Conservation (phyloP, 169 alveolate species). For the Cryptosporidium viatorum region DNA sequence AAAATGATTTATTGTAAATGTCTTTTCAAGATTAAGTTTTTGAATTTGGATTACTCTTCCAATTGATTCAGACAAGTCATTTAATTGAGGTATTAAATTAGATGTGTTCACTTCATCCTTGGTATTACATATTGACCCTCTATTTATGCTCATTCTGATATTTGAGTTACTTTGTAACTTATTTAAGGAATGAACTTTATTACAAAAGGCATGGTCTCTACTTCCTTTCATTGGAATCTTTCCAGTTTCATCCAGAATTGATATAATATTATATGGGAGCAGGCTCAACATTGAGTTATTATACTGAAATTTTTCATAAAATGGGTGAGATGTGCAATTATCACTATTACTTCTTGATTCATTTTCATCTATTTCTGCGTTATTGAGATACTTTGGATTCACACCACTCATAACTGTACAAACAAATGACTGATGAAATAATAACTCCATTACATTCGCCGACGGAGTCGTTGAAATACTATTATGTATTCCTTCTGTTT, state of each 20-base stretch:
- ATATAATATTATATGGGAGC: conserved; percentile 51
- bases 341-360: neutral
- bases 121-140: conserved; percentile 2
- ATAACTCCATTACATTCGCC: conserved; percentile 43
- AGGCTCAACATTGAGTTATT: conserved; percentile 8
- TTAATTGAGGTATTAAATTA: neutral
- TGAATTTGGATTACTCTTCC: conserved; percentile 41
- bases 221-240: conserved; percentile 69
- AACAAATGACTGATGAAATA: conserved; percentile 68
- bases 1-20: conserved; percentile 79
- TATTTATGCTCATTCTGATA: conserved; percentile 18
- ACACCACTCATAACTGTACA: conserved; percentile 74
- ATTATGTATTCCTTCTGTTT: conserved; percentile 74
- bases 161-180: conserved; percentile 7
- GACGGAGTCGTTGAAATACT: conserved; percentile 40
- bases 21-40: conserved; percentile 72
- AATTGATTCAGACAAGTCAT: conserved; percentile 3
- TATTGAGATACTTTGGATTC: conserved; percentile 32
- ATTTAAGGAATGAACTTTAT: conserved; percentile 41
- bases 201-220: conserved; percentile 67
- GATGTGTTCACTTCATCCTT: conserved; percentile 15
- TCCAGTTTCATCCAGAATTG: conserved; percentile 72
- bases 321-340: neutral
- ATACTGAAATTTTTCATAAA: conserved; percentile 28
- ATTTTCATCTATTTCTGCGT: conserved; percentile 4